Conservation (phyloP, 2,329 filamentous ascomycete genomes). For the Mycosphaerelloides madeirae region DNA sequence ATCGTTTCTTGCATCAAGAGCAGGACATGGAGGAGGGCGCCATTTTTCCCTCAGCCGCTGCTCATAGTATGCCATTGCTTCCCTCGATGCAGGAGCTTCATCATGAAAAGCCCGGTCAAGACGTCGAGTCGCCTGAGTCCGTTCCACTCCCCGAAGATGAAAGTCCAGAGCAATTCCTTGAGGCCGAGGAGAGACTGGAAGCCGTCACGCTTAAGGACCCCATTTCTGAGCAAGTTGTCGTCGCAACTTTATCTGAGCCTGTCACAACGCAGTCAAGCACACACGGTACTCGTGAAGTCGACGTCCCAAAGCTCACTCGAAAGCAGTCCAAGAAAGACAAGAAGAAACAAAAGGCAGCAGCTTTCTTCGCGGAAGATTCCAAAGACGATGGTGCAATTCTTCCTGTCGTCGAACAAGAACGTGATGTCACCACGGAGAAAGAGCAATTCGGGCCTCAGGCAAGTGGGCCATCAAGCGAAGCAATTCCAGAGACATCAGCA, state of each 20-base stretch:
- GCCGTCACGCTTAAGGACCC: slow-evolving; percentile 1
- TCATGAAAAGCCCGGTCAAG: neutral
- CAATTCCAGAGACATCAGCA: neutral
- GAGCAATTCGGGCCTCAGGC: neutral
- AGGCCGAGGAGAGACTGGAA: neutral
- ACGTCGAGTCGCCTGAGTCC: neutral
- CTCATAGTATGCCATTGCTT: slow-evolving; percentile 14
- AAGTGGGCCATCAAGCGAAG: neutral
- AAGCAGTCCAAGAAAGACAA: slow-evolving; percentile 29
- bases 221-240: slow-evolving; percentile 12
- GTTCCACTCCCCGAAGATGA: slow-evolving; percentile 3
- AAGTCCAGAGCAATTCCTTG: neutral
- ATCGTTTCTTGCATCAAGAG: slow-evolving; percentile 7
- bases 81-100: no score
- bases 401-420: neutral
- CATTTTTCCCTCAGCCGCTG: slow-evolving; percentile 14
- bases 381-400: neutral
- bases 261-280: slow-evolving; percentile 9
- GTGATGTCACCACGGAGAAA: neutral
- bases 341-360: slow-evolving; percentile 20
- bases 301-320: slow-evolving; percentile 16
- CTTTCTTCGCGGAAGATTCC: slow-evolving; percentile 15
- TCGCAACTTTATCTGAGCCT: slow-evolving; percentile 10
- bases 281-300: slow-evolving; percentile 3
- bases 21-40: slow-evolving; percentile 3